These are phyloP conservation scores for Aspergillus clavatus DNA, from an alignment of 2,329 filamentous ascomycete genomes.

Conservation along the genomic window DNA sequence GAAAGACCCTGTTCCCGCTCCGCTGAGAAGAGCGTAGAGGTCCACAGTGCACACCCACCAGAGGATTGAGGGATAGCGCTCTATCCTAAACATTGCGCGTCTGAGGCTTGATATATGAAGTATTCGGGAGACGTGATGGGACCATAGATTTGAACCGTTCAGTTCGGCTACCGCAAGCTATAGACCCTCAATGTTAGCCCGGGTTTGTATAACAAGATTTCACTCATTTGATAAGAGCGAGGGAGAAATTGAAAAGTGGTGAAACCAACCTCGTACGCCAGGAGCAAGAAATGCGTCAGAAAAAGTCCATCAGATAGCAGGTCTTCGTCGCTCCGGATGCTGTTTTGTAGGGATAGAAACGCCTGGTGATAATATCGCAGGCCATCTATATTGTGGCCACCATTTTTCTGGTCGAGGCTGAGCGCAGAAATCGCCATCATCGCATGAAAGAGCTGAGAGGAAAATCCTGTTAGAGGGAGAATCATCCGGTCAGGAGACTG, in stretches of 20 bases:
- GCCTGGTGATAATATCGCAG: constrained; percentile 53
- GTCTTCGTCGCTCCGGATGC: constrained; percentile 44
- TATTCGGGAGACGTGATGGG: constrained; percentile 51
- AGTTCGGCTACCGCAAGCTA: constrained; percentile 46
- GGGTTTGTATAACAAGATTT: constrained; percentile 2
- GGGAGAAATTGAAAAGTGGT: background rate
- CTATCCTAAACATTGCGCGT: constrained; percentile 40
- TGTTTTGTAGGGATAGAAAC: constrained; percentile 45
- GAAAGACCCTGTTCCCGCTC: constrained; percentile 49
- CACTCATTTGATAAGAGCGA: background rate
- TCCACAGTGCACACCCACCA: constrained; percentile 54
- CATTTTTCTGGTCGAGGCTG: constrained; percentile 46
- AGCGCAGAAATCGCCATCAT: constrained; percentile 56
- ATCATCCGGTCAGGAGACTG: background rate
- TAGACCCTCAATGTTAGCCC: constrained; percentile 11
- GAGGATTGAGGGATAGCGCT: constrained; percentile 48
- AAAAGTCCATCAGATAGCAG: constrained; percentile 54
- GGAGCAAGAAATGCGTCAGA: constrained; percentile 53
- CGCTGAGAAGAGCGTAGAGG: constrained; percentile 52
- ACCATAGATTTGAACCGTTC: constrained; percentile 49
- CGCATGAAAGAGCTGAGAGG: constrained; percentile 50
- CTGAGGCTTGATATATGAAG: constrained; percentile 48
- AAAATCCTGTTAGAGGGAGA: constrained; percentile 5
- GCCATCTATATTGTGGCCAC: constrained; percentile 45
- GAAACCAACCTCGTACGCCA: constrained; percentile 50